Base-by-base conservation (phyloP, 164 flowering plant genomes). In the Aristolochia fimbriata region DNA sequence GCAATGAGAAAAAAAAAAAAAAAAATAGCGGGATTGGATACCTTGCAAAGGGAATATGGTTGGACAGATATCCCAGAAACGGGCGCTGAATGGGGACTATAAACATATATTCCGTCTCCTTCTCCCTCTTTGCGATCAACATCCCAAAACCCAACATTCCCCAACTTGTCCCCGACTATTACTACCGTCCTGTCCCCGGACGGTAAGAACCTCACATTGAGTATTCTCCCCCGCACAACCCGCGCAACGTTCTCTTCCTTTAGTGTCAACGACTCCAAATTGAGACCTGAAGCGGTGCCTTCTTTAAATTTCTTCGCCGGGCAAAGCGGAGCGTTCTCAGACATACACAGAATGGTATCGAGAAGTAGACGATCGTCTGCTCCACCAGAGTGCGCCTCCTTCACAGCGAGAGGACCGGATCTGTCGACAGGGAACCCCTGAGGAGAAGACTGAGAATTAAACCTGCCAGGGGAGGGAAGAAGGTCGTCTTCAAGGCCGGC, bases 121-220 rank as follows among this genome's bases (percentile, higher is more conserved):
- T 73, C 83, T 30, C 50, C 71, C 21, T 71, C 80, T 14, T 67
- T 59, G 15, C 59, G 25, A 62, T 83, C 76, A 37, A 74, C 71
- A 78, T 93, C 76, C 97, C 99, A 93, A 65, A 93, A 81, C 1
- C 79, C 86, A 43, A 90, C 57, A 73, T 86, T 61, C 14, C 96
- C 99, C 68, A 43, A 46, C 70, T 79, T 82, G 65, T 82, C 82
- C n/a, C 96, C 97, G 0, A 72, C 86, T 20, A 69, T 86, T 68
- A 93, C 55, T 69, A 90, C 65, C 11, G 62, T 78, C 70, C 74
- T 20, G 37, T 73, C 66, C 17, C 3, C 46, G 33, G 73, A 63
- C 17, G 99, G 97, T 27, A 82, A 77, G 68, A 90, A 83, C 63
- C 65, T 54, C 60, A 88, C 69, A 47, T 33, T 56, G 62, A 71